Base-by-base conservation (phyloP, 306 rosid species). In the Gleditsia sinensis region DNA sequence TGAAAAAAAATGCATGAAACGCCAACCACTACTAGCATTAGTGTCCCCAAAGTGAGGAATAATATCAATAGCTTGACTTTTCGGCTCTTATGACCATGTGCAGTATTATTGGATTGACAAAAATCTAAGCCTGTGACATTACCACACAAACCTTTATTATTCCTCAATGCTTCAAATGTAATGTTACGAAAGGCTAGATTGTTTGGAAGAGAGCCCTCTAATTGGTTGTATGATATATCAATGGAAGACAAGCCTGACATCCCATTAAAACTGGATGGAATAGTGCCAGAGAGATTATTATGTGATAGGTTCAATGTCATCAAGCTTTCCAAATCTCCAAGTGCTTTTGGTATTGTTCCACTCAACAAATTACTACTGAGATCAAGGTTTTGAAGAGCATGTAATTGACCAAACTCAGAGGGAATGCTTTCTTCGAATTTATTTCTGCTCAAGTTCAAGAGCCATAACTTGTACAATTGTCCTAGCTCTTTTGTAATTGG, bases 371-470 rank as follows among this genome's bases (percentile, higher is more conserved):
- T 82, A 0, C 39, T 24, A 59, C 82, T 67, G 1, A 77, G 76
- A 72, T 82, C 86, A 30, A 82, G 76, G 45, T n/a, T 11, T 51
- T 67, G 14, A 49, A 82, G 82, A 72, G 9, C 12, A 0, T 37
- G n/a, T 9, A 77, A 23, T 32, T 23, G 28, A 6, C 74, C 61
- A 23, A 55, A 24, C 57, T 69, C 6, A 2, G 19, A 2, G 36
- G 60, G 17, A 55, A 55, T 55, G n/a, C 3, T 10, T 3, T 24
- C 17, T 34, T 55, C n/a, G 4, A 55, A 55, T 9, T 25, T 55
- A 4, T 55, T 55, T 25, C 4, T 10, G 17, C 61, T 20, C 57
- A 50, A 19, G 9, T 50, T 50, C 57, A 50, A 20, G 13, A 19
- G 5, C 57, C 3, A 10, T 3, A 55, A 55, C 2, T 1, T 10